Percentiles rank a stretch among this genome's conserved stretches.
Evolutionary conservation across 768 basidiomycete species (phyloP).

Genomic region (Mycena chlorophos): DNA sequence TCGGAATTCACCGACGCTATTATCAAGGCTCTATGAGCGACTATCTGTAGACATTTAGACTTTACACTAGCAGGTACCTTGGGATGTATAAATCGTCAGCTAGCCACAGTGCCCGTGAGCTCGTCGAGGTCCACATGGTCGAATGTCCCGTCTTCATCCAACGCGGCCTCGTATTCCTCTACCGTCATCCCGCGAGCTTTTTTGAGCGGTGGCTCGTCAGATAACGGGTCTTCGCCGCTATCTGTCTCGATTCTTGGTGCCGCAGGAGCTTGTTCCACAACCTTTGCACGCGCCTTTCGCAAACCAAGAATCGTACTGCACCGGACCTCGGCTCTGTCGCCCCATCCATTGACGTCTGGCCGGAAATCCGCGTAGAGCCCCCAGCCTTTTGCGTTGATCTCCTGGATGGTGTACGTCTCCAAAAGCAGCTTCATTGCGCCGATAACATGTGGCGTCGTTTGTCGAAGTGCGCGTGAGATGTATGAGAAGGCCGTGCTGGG

Average conservation of each 20-base stretch:
- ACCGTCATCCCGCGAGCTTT: constrained; percentile 39
- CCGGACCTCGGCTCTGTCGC: constrained; percentile 71
- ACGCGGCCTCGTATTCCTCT: constrained; percentile 54
- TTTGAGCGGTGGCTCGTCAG: constrained; percentile 38
- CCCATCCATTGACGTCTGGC: constrained; percentile 82
- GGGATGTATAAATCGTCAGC: constrained; percentile 23
- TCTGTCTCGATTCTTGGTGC: neutral
- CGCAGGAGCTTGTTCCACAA: neutral
- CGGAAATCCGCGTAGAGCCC: constrained; percentile 85
- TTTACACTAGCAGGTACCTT: constrained; percentile 15
- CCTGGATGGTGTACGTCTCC: constrained; percentile 53
- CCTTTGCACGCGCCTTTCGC: constrained; percentile 34
- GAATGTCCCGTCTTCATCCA: constrained; percentile 50
- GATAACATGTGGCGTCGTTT: constrained; percentile 74
- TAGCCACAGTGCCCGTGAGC: constrained; percentile 20
- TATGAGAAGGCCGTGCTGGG: constrained; percentile 83
- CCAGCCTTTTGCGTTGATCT: constrained; percentile 70
- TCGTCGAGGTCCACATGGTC: constrained; percentile 45
- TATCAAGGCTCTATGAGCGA: constrained; percentile 65
- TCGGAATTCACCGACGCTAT: constrained; percentile 94
- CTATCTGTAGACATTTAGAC: constrained; percentile 18
- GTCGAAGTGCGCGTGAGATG: constrained; percentile 75
- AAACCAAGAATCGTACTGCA: constrained; percentile 69
- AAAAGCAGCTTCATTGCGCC: constrained; percentile 76
- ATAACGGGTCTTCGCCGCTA: neutral